Evolutionary conservation across 1,284 basidiomycete species (phyloP).

Genomic region (Boletellus sp.): DNA sequence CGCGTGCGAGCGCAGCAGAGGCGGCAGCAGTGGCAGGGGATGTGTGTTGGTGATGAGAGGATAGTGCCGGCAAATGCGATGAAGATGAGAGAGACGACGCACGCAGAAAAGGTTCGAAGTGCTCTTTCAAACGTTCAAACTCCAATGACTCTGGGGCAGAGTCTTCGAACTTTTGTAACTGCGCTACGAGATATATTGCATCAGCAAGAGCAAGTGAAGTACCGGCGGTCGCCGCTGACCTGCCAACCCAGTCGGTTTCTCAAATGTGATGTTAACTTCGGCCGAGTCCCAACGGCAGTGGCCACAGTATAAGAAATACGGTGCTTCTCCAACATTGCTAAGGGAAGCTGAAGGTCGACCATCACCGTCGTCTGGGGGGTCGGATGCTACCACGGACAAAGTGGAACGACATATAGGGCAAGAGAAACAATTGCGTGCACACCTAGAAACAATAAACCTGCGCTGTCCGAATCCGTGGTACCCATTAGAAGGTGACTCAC

Average conservation of each 20-base stretch:
- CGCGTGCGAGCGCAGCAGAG: conserved; percentile 76
- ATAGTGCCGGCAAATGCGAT: conserved; percentile 41
- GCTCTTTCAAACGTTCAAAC: conserved; percentile 90
- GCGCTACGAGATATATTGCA: conserved; percentile 49
- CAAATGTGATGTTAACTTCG: conserved; percentile 87
- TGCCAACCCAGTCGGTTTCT: conserved; percentile 93
- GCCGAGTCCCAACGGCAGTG: conserved; percentile 95
- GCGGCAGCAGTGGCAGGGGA: conserved; percentile 83
- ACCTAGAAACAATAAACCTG: conserved; percentile 50
- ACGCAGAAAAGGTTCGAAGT: conserved; percentile 87
- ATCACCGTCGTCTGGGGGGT: conserved; percentile 67
- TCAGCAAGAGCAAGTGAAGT: conserved; percentile 3
- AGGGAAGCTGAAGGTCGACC: conserved; percentile 47
- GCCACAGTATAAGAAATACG: conserved; percentile 89
- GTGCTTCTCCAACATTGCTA: conserved; percentile 70
- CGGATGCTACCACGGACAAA: conserved; percentile 82
- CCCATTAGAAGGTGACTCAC: conserved; percentile 37
- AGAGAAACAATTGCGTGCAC: conserved; percentile 94
- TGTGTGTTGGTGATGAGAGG: conserved; percentile 66
- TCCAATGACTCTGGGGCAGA: conserved; percentile 81
- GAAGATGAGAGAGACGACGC: conserved; percentile 69
- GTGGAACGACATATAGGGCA: conserved; percentile 92
- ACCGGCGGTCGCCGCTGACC: conserved; percentile 44
- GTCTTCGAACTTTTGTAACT: conserved; percentile 84
- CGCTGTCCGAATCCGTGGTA: neutral